Evolutionary conservation across 202 grass and related monocot genomes (phyloP).

Genomic region (Musa balbisiana): DNA sequence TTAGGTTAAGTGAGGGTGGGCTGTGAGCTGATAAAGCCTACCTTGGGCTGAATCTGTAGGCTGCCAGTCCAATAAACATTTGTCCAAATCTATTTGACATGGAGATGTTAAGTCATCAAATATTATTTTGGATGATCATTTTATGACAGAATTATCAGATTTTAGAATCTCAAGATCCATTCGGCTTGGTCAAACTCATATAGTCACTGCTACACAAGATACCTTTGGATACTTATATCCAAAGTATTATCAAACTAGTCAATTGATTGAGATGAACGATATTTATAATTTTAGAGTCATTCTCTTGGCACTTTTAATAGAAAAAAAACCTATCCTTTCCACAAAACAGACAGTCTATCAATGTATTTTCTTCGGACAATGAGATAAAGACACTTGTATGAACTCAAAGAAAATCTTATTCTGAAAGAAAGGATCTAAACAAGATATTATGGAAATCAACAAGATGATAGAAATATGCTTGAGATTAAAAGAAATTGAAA

Average conservation of each 20-base stretch:
- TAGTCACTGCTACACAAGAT: not conserved
- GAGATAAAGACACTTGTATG: too few relatives aligned
- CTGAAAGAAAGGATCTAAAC: not conserved
- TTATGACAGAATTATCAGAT: not conserved
- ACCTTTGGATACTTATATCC: not conserved
- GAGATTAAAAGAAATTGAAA: not conserved
- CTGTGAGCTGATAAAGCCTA: too few relatives aligned
- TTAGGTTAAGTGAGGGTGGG: too few relatives aligned
- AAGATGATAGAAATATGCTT: not conserved
- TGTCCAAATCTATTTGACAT: not conserved
- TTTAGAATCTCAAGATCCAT: not conserved
- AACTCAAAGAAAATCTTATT: not conserved
- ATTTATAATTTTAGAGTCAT: conserved; percentile 5
- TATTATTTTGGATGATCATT: not conserved
- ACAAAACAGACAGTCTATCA: not conserved
- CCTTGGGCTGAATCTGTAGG: too few relatives aligned
- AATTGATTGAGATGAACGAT: not conserved
- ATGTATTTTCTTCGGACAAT: not conserved
- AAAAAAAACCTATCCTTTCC: not conserved
- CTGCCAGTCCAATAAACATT: too few relatives aligned
- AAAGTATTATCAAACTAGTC: not conserved
- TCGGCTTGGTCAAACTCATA: not conserved
- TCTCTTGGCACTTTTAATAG: not conserved
- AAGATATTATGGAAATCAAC: not conserved
- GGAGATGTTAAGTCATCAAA: not conserved